phyloP scores from a whole-genome alignment of 1,284 basidiomycete genomes.

The Microbotryomycetes sp. region DNA sequence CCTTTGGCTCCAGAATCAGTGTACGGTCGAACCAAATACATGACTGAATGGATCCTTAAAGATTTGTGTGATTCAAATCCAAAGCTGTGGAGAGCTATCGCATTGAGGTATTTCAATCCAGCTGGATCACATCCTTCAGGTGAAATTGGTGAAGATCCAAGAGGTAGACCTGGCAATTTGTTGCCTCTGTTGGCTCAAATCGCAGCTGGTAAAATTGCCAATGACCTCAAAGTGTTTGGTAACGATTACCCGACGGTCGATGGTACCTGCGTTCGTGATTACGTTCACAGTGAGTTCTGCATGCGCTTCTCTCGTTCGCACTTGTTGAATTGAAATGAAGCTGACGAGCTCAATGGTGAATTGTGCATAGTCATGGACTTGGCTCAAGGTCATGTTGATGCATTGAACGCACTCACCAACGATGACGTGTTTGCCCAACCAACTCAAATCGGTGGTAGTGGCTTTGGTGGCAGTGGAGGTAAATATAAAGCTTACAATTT shows the following conservation, averaged over 20 bases:
- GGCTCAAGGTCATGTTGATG: slow-evolving; percentile 84
- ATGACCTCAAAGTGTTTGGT: slow-evolving; percentile 85
- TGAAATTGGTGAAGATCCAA: slow-evolving; percentile 90
- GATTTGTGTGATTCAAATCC: slow-evolving; percentile 79
- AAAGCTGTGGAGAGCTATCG: slow-evolving; percentile 67
- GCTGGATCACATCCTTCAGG: slow-evolving; percentile 81
- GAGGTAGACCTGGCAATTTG: slow-evolving; percentile 89
- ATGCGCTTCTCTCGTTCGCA: not conserved
- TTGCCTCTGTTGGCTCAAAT: slow-evolving; percentile 92
- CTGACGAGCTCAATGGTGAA: too few relatives aligned
- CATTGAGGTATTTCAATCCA: slow-evolving; percentile 86
- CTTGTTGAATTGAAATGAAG: not conserved
- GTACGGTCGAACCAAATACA: slow-evolving; percentile 92
- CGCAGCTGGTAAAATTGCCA: slow-evolving; percentile 82
- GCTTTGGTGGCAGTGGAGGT: slow-evolving; percentile 47
- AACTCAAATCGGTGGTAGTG: slow-evolving; percentile 40
- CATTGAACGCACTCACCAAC: slow-evolving; percentile 73
- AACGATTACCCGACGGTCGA: slow-evolving; percentile 97
- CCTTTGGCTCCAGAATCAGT: slow-evolving; percentile 82
- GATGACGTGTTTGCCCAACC: slow-evolving; percentile 50
- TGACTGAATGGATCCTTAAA: slow-evolving; percentile 84
- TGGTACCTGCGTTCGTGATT: slow-evolving; percentile 95
- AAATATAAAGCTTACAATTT: slow-evolving; percentile 92
- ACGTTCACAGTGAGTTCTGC: slow-evolving; percentile 60
- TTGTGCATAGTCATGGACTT: slow-evolving; percentile 69